phyloP scores from a whole-genome alignment of 352 stramenopile species.

The Phytophthora chlamydospora region DNA sequence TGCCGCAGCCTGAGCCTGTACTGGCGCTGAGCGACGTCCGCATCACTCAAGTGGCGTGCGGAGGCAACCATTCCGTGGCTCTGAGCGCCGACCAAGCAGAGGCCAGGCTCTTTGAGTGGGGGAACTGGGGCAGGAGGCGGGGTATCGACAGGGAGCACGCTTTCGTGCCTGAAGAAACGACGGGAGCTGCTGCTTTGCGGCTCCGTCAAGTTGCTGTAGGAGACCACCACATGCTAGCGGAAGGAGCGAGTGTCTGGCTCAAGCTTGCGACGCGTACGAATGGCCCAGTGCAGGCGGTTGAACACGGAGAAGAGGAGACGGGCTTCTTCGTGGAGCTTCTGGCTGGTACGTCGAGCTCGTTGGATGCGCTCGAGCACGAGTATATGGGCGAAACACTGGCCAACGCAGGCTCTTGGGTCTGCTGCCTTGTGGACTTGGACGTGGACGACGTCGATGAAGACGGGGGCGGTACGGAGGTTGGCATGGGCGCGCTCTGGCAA shows the following conservation, averaged over 20 bases:
- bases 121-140: conserved; percentile 65
- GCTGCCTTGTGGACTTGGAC: conserved; percentile 56
- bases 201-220: conserved; percentile 54
- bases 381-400: conserved; percentile 13
- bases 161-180: conserved; percentile 55
- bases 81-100: conserved; percentile 37
- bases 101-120: conserved; percentile 67
- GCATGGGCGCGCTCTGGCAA: conserved; percentile 24
- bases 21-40: conserved; percentile 49
- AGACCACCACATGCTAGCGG: conserved; percentile 59
- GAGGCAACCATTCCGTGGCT: conserved; percentile 65
- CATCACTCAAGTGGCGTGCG: conserved; percentile 56
- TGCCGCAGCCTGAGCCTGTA: conserved; percentile 67
- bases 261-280: conserved; percentile 24
- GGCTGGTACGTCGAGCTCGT: conserved; percentile 27
- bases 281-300: conserved; percentile 10
- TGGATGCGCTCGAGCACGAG: conserved; percentile 30
- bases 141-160: conserved; percentile 63
- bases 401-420: conserved; percentile 16
- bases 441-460: conserved; percentile 57
- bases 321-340: conserved; percentile 37
- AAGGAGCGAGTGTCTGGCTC: conserved; percentile 76
- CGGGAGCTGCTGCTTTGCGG: conserved; percentile 28
- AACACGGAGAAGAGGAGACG: conserved; percentile 19
- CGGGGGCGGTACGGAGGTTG: conserved; percentile 26